Conservation (phyloP, 148 eudicot genomes). For the Rhododendron simsii region DNA sequence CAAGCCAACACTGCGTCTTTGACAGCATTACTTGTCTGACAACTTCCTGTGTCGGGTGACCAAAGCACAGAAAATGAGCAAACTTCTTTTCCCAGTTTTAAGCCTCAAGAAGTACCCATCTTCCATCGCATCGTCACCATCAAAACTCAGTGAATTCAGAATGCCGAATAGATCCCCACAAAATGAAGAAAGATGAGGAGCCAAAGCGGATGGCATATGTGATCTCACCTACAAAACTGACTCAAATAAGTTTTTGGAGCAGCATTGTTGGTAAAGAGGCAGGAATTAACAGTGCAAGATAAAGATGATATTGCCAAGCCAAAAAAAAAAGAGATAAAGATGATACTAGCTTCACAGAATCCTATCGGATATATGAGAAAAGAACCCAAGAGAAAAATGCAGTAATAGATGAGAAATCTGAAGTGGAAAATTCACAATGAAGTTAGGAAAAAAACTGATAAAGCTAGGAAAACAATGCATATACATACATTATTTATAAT, state of each 20-base stretch:
- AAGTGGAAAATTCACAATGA: background rate
- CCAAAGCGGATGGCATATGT: slow-evolving; percentile 72
- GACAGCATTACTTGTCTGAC: slow-evolving; percentile 59
- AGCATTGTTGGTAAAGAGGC: background rate
- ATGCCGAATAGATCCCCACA: slow-evolving; percentile 48
- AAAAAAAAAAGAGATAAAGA: background rate
- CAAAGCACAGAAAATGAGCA: slow-evolving; percentile 63
- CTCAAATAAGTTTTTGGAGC: slow-evolving; percentile 7
- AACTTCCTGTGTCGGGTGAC: slow-evolving; percentile 72
- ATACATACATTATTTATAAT: background rate
- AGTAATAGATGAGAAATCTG: background rate
- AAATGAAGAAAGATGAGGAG: slow-evolving; percentile 45
- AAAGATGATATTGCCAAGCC: background rate
- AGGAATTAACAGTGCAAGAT: background rate
- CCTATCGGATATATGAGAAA: background rate
- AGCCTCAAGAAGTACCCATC: slow-evolving; percentile 43
- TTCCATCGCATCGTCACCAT: slow-evolving; percentile 29
- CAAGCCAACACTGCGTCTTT: background rate
- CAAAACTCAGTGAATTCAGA: slow-evolving; percentile 47
- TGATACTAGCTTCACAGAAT: background rate
- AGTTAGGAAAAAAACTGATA: background rate
- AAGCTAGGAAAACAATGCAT: background rate
- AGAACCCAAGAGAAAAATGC: background rate
- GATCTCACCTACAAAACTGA: slow-evolving; percentile 58
- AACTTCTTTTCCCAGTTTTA: slow-evolving; percentile 65